phyloP scores from a whole-genome alignment of 768 basidiomycete genomes.

The Lactarius sanguifluus region DNA sequence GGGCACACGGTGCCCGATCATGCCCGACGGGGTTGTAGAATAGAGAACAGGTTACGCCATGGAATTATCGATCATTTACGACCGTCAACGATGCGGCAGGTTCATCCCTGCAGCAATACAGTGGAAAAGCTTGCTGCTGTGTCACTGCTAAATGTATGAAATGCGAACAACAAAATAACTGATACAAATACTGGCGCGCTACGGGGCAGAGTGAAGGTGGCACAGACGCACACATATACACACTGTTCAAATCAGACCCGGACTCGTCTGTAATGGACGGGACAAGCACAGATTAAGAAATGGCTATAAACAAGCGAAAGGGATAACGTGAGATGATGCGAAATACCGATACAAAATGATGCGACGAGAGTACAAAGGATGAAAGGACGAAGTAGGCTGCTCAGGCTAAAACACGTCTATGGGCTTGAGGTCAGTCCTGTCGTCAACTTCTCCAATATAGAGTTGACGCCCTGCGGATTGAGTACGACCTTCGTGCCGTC shows the following conservation, averaged over 20 bases:
- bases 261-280: background rate
- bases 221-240: background rate
- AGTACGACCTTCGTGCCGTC: slow-evolving; percentile 83
- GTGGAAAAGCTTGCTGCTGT: background rate
- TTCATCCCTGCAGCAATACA: background rate
- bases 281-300: slow-evolving; percentile 9
- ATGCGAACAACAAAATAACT: slow-evolving; percentile 13
- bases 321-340: slow-evolving; percentile 10
- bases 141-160: background rate
- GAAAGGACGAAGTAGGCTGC: background rate
- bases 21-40: background rate
- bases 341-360: slow-evolving; percentile 20
- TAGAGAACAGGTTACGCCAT: background rate
- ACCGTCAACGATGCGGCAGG: background rate
- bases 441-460: slow-evolving; percentile 45
- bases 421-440: slow-evolving; percentile 30
- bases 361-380: slow-evolving; percentile 16
- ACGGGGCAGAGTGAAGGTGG: background rate
- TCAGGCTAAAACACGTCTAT: slow-evolving; percentile 12
- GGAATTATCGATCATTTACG: background rate
- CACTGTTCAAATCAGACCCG: background rate
- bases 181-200: slow-evolving; percentile 20
- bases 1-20: background rate
- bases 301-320: slow-evolving; percentile 20
- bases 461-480: slow-evolving; percentile 48